Percentiles rank a stretch among this genome's conserved stretches.
Evolutionary conservation across 2,329 filamentous ascomycete genomes (phyloP).

Genomic region (Penicillium olsonii): DNA sequence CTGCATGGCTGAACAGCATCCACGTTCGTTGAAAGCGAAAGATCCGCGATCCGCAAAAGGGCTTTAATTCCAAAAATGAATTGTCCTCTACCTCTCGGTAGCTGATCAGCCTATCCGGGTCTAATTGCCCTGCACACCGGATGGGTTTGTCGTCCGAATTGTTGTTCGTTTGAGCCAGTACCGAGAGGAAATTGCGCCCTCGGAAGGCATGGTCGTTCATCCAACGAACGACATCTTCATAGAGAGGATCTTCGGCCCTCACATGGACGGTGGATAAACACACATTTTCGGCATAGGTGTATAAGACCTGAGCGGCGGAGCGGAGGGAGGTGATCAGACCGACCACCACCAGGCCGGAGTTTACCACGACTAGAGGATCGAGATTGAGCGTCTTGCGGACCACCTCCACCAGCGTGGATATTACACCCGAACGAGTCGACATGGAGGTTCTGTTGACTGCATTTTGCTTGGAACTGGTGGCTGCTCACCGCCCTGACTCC

Average conservation of each 20-base stretch:
- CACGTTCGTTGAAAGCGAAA: slow-evolving; percentile 17
- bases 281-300: slow-evolving; percentile 10
- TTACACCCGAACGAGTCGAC: not conserved
- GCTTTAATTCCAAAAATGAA: slow-evolving; percentile 16
- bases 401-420: not conserved
- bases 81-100: not conserved
- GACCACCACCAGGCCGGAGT: not conserved
- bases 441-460: not conserved
- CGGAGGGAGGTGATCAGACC: not conserved
- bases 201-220: slow-evolving; percentile 51
- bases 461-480: not conserved
- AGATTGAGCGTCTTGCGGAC: not conserved
- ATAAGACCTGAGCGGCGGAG: not conserved
- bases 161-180: slow-evolving; percentile 48
- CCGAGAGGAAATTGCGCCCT: slow-evolving; percentile 50
- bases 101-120: not conserved
- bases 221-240: slow-evolving; percentile 59
- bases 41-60: slow-evolving; percentile 16
- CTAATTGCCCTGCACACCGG: not conserved
- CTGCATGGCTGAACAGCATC: slow-evolving; percentile 15
- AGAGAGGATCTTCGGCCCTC: slow-evolving; percentile 59
- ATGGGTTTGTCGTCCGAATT: not conserved
- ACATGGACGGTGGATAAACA: slow-evolving; percentile 47
- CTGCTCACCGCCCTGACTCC: not conserved
- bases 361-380: not conserved